Percentiles rank a stretch among this genome's conserved stretches.
Evolutionary conservation across 1,139 yeast genomes (phyloP).

Genomic region (Chernovozyma sophiae-reginae): DNA sequence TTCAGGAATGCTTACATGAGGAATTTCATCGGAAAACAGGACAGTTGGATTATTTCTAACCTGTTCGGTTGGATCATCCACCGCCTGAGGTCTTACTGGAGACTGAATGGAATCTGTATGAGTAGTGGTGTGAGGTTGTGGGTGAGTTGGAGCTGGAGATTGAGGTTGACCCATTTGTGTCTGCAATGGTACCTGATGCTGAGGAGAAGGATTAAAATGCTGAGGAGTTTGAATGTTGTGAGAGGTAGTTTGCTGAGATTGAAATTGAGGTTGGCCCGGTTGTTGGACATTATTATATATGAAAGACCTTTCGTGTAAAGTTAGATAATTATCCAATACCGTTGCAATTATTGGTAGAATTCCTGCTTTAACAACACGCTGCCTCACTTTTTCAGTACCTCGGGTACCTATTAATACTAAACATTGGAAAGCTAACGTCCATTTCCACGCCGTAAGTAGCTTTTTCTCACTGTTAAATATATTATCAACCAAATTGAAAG

Average conservation of each 20-base stretch:
- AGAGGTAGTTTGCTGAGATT: slow-evolving; percentile 1
- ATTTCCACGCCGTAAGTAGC: slow-evolving; percentile 83
- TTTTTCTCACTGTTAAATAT: slow-evolving; percentile 46
- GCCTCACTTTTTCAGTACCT: slow-evolving; percentile 82
- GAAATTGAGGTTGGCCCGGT: neutral
- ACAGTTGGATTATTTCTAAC: neutral
- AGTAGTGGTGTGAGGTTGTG: slow-evolving; percentile 13
- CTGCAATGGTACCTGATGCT: neutral
- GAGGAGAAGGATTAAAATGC: neutral
- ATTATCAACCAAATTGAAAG: slow-evolving; percentile 28
- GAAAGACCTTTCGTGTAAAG: slow-evolving; percentile 38
- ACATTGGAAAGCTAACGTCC: slow-evolving; percentile 94
- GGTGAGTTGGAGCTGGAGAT: slow-evolving; percentile 16
- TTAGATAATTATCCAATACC: slow-evolving; percentile 77
- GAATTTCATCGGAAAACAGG: neutral
- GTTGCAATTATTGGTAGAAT: slow-evolving; percentile 89
- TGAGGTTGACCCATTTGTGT: slow-evolving; percentile 8
- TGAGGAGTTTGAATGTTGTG: neutral
- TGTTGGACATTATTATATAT: slow-evolving; percentile 16
- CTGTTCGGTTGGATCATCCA: slow-evolving; percentile 7
- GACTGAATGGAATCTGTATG: slow-evolving; percentile 8
- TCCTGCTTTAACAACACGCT: slow-evolving; percentile 87
- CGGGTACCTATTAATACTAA: slow-evolving; percentile 87
- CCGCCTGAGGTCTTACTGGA: slow-evolving; percentile 4
- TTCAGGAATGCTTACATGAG: neutral